A percentile compares a stretch with the other conserved stretches of the same genome.
phyloP scores from a whole-genome alignment of 1,284 basidiomycete species.

The Cryptococcus jaspeensis region DNA sequence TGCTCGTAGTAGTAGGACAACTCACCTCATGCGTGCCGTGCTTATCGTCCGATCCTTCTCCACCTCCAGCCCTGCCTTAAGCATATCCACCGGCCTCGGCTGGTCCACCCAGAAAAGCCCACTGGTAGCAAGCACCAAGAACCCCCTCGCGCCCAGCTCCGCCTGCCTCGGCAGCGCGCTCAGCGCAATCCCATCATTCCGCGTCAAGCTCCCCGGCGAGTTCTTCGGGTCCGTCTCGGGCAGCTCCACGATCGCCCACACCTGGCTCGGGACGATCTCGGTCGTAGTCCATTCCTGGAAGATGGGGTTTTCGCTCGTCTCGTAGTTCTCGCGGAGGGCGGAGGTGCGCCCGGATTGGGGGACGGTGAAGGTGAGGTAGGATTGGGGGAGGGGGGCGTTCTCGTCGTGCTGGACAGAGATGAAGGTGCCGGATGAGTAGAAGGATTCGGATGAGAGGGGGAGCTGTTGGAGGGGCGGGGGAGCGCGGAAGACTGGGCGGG shows the following conservation, averaged over 20 bases:
- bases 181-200: slow-evolving; percentile 28
- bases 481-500: slow-evolving; percentile 5
- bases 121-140: slow-evolving; percentile 41
- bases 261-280: slow-evolving; percentile 70
- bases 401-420: slow-evolving; percentile 34
- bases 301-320: slow-evolving; percentile 23
- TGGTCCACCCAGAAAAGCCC: slow-evolving; percentile 35
- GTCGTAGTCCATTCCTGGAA: slow-evolving; percentile 36
- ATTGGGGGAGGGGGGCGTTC: slow-evolving; percentile 18
- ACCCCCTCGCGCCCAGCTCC: slow-evolving; percentile 29
- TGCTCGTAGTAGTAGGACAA: background rate
- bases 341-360: slow-evolving; percentile 38
- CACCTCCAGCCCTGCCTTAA: slow-evolving; percentile 33
- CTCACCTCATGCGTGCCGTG: slow-evolving; percentile 23
- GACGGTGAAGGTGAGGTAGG: slow-evolving; percentile 30
- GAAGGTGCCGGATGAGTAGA: slow-evolving; percentile 45
- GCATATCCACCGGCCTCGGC: slow-evolving; percentile 43
- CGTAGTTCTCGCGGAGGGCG: slow-evolving; percentile 37
- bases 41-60: slow-evolving; percentile 37
- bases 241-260: slow-evolving; percentile 69
- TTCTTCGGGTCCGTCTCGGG: slow-evolving; percentile 34
- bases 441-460: slow-evolving; percentile 23
- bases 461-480: slow-evolving; percentile 32
- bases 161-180: slow-evolving; percentile 36
- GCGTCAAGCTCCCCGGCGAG: slow-evolving; percentile 12